Base-by-base conservation (phyloP, 2,329 filamentous ascomycete species). In the Alternaria sp. region DNA sequence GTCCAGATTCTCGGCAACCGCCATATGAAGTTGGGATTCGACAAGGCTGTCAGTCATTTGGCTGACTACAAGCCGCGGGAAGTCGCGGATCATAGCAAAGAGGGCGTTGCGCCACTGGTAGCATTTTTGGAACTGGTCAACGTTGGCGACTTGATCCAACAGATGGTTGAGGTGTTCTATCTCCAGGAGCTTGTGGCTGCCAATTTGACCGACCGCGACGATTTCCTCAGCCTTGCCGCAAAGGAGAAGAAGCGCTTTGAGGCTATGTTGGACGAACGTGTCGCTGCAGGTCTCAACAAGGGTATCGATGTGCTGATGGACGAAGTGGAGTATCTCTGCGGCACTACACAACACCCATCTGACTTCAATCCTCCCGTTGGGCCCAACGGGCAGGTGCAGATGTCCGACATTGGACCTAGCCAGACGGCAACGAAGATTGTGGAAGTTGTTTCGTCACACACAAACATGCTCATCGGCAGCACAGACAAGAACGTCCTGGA, bases 101-200 rank as follows among this genome's bases (percentile, higher is more conserved):
- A 87, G 33, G 92, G 92, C 1, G 94, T 97, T 8, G 93, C 94
- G 58, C 96, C 96, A 2, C 86, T 99, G 5, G 94, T 97, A 49
- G 97, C 93, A 0, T 99, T 99, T 74, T 89, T 99, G 65, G 96
- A 99, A 81, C 87, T 99, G 26, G 96, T 99, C 78, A 99, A 99
- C 76, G 95, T 99, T 1, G 96, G 96, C 62, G 96, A 99, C 78
- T 86, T 99, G 61, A 99, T 99, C 72, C 93, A 96, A 63, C 96
- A 99, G 79, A 99, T 99, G 96, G 89, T 99, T 62, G 96, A 99
- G 77, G 94, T 99, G 33, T 99, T 99, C 78, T 99, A 97, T 81
- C 92, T 97, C 77, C 96, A 98, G 81, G 96, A 99, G 82, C 87
- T 99, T 26, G 89, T 94, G 6, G 87, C 89, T 1, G 88, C 92